Evolutionary conservation across 805 yeast genomes (phyloP), one percentile per base, ranked within the genome.

Genomic region (Candida sakaeoensis): DNA sequence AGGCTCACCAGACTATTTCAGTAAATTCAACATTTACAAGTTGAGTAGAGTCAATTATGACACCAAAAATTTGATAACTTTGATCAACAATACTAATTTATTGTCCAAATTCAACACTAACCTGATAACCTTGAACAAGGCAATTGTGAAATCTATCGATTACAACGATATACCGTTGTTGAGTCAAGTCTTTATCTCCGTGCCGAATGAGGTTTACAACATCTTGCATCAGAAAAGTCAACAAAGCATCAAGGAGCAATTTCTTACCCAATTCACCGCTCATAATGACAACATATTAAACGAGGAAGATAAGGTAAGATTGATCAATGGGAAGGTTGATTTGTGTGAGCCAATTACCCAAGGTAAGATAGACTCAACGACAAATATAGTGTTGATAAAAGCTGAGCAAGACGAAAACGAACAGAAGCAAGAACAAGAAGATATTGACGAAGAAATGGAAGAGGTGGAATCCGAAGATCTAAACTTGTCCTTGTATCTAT

Each of bases 281-380:
- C 39, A 41, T 21, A 50, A 42, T 19, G 66, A 51, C 2, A 50
- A 56, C 2, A 55, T 67, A 10, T 59, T 63, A 17, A 59, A 68
- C 22, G 72, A 66, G 33, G 75, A 72, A 17, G 77, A 73, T 44
- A 37, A 49, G 6, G 58, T 75, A 2, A 57, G 75, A 14, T 57
- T 55, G 4, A 50, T 77, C 14, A 70, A 72, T 45, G 84, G 84
- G 15, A 51, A 52, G 5, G 71, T 86, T 2, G 49, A 75, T 3
- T 70, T 80, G 17, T 77, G 88, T 54, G 95, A 85, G 49, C 95
- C 95, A 0, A 70, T 77, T 2, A 77, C 74, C 30, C 95, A 85
- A 54, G 95, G 95, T 1, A 47, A 55, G 5, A 50, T 83, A 1
- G 56, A 61, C 15, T 41, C 47, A 1, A 56, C 59, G 1, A 80